Evolutionary conservation across 495 filamentous ascomycete genomes (phyloP), one percentile per base, ranked within the genome.

Genomic region (Stereocaulon alpinum): DNA sequence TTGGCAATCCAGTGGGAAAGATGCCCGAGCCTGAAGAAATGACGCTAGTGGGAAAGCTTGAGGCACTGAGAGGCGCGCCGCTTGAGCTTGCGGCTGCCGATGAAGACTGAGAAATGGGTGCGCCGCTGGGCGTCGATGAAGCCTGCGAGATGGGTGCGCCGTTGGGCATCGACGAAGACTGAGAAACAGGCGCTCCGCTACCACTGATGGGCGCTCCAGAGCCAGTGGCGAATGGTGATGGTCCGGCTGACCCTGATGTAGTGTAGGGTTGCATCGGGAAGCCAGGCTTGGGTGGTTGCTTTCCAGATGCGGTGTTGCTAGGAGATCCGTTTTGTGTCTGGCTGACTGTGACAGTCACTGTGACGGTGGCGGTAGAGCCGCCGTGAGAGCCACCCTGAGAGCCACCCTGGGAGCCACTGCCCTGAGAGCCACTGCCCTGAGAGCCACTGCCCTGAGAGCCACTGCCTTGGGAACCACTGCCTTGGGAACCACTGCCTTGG

Each of bases 311-410:
- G 34, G 49, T 52, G 49, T 5, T 17, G 14, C 51, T 54, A 12
- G n/a, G 18, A 24, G 30, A 34, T 15, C 30, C 52, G 18, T 24
- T 24, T 24, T 24, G n/a, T 52, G 30, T 32, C 15, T 52, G 48
- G 52, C 52, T 34, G 7, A 55, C 9, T 40, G 52, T 55, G 52
- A 55, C 9, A 27, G 52, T 55, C 34, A 55, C 52, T 15, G 32
- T 40, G 9, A 55, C 52, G 20, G 52, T 55, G 37, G 17, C 20
- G 9, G 52, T 18, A n/a, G 37, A 40, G 52, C 52, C 32, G 7
- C 49, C 18, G n/a, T 29, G 30, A 34, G 49, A 29, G 22, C 48
- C 48, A 24, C 50, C 50, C 14, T 24, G 20, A 20, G 50, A 22
- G 30, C 50, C 50, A 0, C 32, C 24, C 22, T 55, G 20, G 30